Evolutionary conservation across 768 basidiomycete species (phyloP).

Genomic region (Russula sp.): DNA sequence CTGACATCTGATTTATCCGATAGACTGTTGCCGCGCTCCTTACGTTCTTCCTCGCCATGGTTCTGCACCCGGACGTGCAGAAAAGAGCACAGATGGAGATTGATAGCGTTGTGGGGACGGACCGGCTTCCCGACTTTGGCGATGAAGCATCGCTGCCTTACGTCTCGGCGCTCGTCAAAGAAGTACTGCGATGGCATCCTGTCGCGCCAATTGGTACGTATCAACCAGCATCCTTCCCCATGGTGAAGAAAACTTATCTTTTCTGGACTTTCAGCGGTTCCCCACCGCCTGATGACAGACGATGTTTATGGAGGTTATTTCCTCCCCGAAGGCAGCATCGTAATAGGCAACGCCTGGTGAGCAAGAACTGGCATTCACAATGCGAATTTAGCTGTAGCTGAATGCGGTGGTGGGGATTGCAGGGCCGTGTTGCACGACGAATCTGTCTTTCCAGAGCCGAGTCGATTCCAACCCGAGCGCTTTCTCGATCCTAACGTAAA

Average conservation of each 20-base stretch:
- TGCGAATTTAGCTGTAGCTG: background rate
- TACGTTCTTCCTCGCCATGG: constrained; percentile 30
- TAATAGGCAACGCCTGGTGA: constrained; percentile 23
- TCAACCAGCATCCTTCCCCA: background rate
- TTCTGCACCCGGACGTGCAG: constrained; percentile 25
- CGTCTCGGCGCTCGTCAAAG: constrained; percentile 24
- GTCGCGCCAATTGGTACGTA: constrained; percentile 20
- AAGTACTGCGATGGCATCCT: constrained; percentile 25
- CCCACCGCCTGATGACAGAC: constrained; percentile 21
- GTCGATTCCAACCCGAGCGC: constrained; percentile 15
- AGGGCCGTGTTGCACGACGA: constrained; percentile 19
- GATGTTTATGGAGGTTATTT: constrained; percentile 26
- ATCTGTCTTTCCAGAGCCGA: constrained; percentile 9
- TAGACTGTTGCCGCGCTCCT: constrained; percentile 25
- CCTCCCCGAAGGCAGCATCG: constrained; percentile 28
- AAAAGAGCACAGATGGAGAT: constrained; percentile 26
- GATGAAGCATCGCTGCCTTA: constrained; percentile 25
- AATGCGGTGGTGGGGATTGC: background rate
- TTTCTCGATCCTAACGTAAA: constrained; percentile 11
- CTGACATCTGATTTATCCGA: background rate
- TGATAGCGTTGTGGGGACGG: constrained; percentile 24
- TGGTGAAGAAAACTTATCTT: background rate
- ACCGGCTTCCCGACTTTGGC: constrained; percentile 25
- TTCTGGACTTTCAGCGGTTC: constrained; percentile 16
- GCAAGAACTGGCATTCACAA: background rate